Evolutionary conservation across 2,329 filamentous ascomycete genomes (phyloP), one percentile per base, ranked within the genome.

Genomic region (Phialophora expanda): DNA sequence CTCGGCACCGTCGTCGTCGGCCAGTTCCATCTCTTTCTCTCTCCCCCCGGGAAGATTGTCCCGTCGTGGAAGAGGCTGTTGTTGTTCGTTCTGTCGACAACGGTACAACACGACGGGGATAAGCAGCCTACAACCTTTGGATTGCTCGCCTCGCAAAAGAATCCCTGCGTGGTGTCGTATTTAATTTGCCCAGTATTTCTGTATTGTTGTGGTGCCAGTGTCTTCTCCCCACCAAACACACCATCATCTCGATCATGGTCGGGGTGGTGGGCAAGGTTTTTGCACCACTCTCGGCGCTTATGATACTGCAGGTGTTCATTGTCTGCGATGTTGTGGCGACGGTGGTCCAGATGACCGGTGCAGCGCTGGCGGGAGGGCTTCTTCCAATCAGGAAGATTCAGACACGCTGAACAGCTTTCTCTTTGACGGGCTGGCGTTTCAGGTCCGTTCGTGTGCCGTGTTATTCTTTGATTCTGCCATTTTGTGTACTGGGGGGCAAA

Each of bases 141-240:
- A 8, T 76, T 77, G 2, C 78, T 85, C n/a, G 83, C 81, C 1
- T 78, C 81, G 28, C 78, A 80, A 68, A 75, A 80, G 53, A 78
- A 86, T 66, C 85, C 85, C 0, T 86, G 86, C 73, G 77, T 81
- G 66, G 78, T 86, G 17, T 75, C 82, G 44, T 86, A 81, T 77
- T 87, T 87, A 69, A 83, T 87, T 46, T 46, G 75, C 85, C 54
- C 84, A 86, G 72, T 87, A 86, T 77, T 87, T 87, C 78, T 85
- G 85, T 78, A 85, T 87, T 73, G 85, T 87, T 66, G 83, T 83
- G 0, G 85, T 85, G 0, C 85, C 85, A 1, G 85, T 87, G 44
- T 85, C 71, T 81, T 86, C 74, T 80, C 17, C 85, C 85, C 0
- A 80, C 81, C 0, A 83, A 86, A 57, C 87, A 86, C 77, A 83